Percentiles rank a stretch among this genome's conserved stretches.
These are phyloP conservation scores for Hyaloperonospora arabidopsidis DNA, from an alignment of 352 stramenopile species.

Conservation along the genomic window DNA sequence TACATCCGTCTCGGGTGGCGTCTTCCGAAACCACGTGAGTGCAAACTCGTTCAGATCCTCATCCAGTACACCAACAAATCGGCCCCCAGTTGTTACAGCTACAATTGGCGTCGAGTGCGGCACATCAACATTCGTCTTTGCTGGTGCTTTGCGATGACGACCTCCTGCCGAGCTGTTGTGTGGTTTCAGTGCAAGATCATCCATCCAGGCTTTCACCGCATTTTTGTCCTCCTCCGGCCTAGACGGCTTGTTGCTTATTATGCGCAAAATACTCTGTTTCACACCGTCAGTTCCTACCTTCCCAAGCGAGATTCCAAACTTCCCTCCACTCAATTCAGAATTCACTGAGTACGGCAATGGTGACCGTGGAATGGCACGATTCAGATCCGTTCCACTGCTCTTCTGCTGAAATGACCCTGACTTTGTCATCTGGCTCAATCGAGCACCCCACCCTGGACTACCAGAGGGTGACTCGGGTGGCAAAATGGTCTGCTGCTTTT, in stretches of 20 bases:
- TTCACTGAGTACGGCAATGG: slow-evolving; percentile 12
- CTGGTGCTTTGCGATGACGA: slow-evolving; percentile 22
- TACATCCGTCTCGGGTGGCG: slow-evolving; percentile 36
- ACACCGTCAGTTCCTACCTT: slow-evolving; percentile 60
- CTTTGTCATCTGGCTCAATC: slow-evolving; percentile 40
- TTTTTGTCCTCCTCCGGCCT: slow-evolving; percentile 54
- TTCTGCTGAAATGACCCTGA: slow-evolving; percentile 56
- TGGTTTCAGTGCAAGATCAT: slow-evolving; percentile 43
- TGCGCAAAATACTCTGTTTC: slow-evolving; percentile 64
- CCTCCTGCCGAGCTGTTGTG: slow-evolving; percentile 26
- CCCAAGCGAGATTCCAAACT: slow-evolving; percentile 45
- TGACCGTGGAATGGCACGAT: slow-evolving; percentile 11
- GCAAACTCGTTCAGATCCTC: slow-evolving; percentile 54
- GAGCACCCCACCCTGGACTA: slow-evolving; percentile 33
- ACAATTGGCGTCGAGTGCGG: slow-evolving; percentile 50
- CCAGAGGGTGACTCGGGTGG: slow-evolving; percentile 38
- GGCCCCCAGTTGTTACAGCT: slow-evolving; percentile 38
- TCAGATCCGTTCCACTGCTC: slow-evolving; percentile 12
- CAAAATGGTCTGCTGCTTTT: slow-evolving; percentile 16
- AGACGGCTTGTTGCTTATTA: slow-evolving; percentile 47
- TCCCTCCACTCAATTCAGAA: slow-evolving; percentile 26
- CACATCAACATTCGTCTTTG: slow-evolving; percentile 20
- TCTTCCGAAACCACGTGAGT: slow-evolving; percentile 68
- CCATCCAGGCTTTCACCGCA: slow-evolving; percentile 52
- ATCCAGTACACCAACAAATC: slow-evolving; percentile 49